Base-by-base conservation (phyloP, 108 stramenopile species). In the Cyclotella atomus region DNA sequence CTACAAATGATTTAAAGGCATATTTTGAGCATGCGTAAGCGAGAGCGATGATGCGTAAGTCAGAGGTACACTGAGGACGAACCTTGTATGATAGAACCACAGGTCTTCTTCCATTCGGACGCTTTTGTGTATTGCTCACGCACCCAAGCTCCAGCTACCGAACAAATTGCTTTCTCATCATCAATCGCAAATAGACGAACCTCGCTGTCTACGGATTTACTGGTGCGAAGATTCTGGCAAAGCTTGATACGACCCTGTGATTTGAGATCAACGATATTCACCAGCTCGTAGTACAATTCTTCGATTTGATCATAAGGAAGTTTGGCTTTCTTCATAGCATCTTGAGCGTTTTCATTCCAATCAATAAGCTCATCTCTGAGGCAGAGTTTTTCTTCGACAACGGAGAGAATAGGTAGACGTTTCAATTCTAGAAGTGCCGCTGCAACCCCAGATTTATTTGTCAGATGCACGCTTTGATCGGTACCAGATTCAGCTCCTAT, bases 331-430 rank as follows among this genome's bases (percentile, higher is more conserved):
- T 30, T 41, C 17, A 84, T 65, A 2, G 65, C 25, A 56, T 47
- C 44, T 0, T 49, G 27, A 12, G 76, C 87, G 21, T 52, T 32
- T 8, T 53, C 52, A 54, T 76, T 64, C 93, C 93, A 94, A n/a
- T 71, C 45, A 35, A 91, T 59, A 23, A 91, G 53, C 47, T 88
- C 88, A 5, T 71, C 46, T 24, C 89, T 76, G 34, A 85, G 43
- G 27, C 73, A 62, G 15, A 94, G 43, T 74, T 80, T 84, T 63
- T 94, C 93, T 77, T 94, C 93, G 1, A 70, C 72, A 10, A 87
- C 28, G 10, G 89, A 88, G 29, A 94, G 52, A 21, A 89, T 62
- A 17, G 86, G 84, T 33, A 84, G 27, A 23, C 61, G 64, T 19
- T 21, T 61, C 29, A 90, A 76, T 56, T 87, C 67, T 19, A 55